Evolutionary conservation across 495 filamentous ascomycete species (phyloP), one percentile per base, ranked within the genome.

Genomic region (Rostrohypoxylon terebratum): DNA sequence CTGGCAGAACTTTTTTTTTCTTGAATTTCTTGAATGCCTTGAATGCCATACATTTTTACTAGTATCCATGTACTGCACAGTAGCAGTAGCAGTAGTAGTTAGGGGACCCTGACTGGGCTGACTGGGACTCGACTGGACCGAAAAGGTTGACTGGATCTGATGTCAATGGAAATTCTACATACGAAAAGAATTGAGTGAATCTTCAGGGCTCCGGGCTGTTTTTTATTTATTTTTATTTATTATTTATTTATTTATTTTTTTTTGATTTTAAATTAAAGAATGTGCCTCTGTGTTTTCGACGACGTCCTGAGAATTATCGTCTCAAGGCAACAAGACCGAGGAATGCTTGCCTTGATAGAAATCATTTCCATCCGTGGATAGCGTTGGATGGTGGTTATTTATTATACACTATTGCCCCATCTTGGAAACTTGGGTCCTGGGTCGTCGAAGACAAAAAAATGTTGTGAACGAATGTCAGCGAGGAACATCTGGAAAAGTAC

Each of bases 71-170:
- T n/a, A n/a, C 28, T 28, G 28, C 28, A 28, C 2, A 1, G 28
- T 28, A 28, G 2, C 28, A 28, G 28, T 28, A 1, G 28, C 6
- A 28, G 2, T 5, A 28, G 28, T 28, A 28, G 28, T 28, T 69
- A 69, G 44, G 71, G 70, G 64, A 53, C 65, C 54, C 60, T 73
- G 60, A 73, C 55, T 64, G 62, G 62, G 23, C 25, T 28, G 25
- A 28, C 28, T 28, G 28, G 28, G 28, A 28, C 28, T 28, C 28
- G 28, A 28, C 28, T 28, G 28, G 28, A 28, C 28, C 28, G 28
- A 28, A 28, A 28, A 28, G 28, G 6, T 28, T 28, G 28, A 28
- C 55, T 64, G 62, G 62, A 34, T 31, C 63, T 66, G 61, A 69
- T n/a, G n/a, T n/a, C n/a, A n/a, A n/a, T 61, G 65, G 70, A 20